Percentiles rank a stretch among this genome's conserved stretches.
Conservation (phyloP, 176 grass and related monocot genomes). For the Pontederia crassipes region DNA sequence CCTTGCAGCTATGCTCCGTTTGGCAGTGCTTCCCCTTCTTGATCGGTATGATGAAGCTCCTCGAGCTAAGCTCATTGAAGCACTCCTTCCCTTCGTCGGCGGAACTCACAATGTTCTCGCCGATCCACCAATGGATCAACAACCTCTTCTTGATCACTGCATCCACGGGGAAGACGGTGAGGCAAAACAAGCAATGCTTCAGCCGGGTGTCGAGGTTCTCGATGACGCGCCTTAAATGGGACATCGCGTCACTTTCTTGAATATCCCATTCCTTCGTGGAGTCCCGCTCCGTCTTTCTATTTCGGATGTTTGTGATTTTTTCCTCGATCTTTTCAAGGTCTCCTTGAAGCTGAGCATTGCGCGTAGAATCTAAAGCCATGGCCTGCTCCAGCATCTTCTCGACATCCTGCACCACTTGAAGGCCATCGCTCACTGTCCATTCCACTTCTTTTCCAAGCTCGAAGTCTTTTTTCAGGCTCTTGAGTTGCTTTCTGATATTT, state of each 20-base stretch:
- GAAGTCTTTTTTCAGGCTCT: neutral
- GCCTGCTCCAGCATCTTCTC: neutral
- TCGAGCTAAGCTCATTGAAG: neutral
- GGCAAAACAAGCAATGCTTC: conserved; percentile 16
- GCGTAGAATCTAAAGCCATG: too few relatives aligned
- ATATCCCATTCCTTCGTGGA: neutral
- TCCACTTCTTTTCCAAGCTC: neutral
- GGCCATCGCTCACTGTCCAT: neutral
- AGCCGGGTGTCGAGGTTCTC: conserved; percentile 9
- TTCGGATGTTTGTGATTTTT: neutral
- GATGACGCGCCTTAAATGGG: conserved; percentile 7
- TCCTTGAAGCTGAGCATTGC: too few relatives aligned
- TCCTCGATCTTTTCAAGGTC: neutral
- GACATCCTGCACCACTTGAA: neutral
- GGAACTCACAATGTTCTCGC: conserved; percentile 2
- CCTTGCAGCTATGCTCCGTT: conserved; percentile 10
- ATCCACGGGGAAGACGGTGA: conserved; percentile 18
- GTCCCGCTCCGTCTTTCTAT: neutral
- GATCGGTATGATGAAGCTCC: conserved; percentile 15
- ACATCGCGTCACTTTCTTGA: neutral
- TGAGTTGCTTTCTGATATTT: neutral
- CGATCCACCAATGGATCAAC: conserved; percentile 20
- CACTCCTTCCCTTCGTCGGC: neutral
- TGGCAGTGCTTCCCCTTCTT: conserved; percentile 8
- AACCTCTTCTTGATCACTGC: conserved; percentile 24